These are phyloP conservation scores for Pythium diclinum DNA, from an alignment of 352 stramenopile species.

Conservation along the genomic window DNA sequence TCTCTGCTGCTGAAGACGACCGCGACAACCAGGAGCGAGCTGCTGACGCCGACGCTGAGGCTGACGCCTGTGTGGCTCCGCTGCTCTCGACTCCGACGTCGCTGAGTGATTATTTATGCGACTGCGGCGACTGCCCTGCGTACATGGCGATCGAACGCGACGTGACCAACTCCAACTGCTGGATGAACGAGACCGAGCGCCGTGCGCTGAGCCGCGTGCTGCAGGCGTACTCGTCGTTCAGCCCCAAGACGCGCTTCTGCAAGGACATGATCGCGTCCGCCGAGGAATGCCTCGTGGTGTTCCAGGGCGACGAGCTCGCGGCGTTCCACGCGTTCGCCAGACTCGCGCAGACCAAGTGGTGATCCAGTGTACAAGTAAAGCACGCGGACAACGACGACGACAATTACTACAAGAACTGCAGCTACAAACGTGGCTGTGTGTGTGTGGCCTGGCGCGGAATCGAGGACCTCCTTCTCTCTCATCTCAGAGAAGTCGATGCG, in stretches of 20 bases:
- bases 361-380: not conserved
- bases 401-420: not conserved
- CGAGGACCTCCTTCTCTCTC: conserved; percentile 30
- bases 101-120: conserved; percentile 27
- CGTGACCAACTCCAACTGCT: conserved; percentile 34
- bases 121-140: conserved; percentile 25
- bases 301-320: conserved; percentile 31
- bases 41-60: conserved; percentile 10
- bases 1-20: conserved; percentile 28
- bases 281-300: conserved; percentile 35
- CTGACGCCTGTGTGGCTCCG: conserved; percentile 9
- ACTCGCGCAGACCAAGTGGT: conserved; percentile 27
- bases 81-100: conserved; percentile 7
- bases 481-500: conserved; percentile 30
- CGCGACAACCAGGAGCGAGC: conserved; percentile 2
- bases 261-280: conserved; percentile 35
- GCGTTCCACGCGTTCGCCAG: conserved; percentile 34
- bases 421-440: not conserved
- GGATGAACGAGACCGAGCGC: conserved; percentile 38
- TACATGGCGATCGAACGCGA: conserved; percentile 28
- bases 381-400: not conserved
- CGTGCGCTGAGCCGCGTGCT: conserved; percentile 29
- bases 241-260: conserved; percentile 18
- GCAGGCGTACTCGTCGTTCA: conserved; percentile 31
- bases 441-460: conserved; percentile 4